Conservation (phyloP, 768 basidiomycete genomes). For the Hortiboletus flavorubellus region DNA sequence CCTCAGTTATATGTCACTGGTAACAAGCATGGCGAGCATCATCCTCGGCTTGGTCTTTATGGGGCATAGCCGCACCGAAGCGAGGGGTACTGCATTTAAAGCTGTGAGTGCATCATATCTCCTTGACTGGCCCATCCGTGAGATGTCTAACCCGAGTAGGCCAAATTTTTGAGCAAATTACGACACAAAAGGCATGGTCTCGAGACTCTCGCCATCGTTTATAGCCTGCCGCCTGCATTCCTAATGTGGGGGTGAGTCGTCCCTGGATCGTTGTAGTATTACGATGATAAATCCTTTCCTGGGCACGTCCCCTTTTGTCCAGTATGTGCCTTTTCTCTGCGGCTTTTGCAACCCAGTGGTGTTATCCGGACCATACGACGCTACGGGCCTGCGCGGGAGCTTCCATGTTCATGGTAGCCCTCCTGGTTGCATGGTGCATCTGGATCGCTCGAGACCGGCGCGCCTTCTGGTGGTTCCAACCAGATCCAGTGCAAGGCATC, state of each 20-base stretch:
- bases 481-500: slow-evolving; percentile 4
- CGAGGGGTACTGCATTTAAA: slow-evolving; percentile 27
- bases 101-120: slow-evolving; percentile 31
- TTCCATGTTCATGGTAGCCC: slow-evolving; percentile 25
- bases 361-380: background rate
- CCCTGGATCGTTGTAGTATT: background rate
- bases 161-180: slow-evolving; percentile 15
- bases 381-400: slow-evolving; percentile 29
- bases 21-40: slow-evolving; percentile 41
- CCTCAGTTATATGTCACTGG: slow-evolving; percentile 43
- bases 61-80: slow-evolving; percentile 38
- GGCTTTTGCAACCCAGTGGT: slow-evolving; percentile 28
- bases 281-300: background rate
- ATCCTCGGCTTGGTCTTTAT: slow-evolving; percentile 42
- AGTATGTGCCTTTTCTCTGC: slow-evolving; percentile 31
- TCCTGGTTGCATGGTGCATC: slow-evolving; percentile 45
- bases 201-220: slow-evolving; percentile 50
- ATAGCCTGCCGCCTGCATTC: slow-evolving; percentile 53
- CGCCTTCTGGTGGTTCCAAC: slow-evolving; percentile 26
- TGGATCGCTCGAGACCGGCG: slow-evolving; percentile 22
- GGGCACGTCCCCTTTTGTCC: background rate
- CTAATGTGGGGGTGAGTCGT: slow-evolving; percentile 57
- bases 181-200: slow-evolving; percentile 36
- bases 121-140: background rate
- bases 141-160: slow-evolving; percentile 7